Base-by-base conservation (phyloP, 2,329 filamentous ascomycete species). In the Elsinoe batatas region DNA sequence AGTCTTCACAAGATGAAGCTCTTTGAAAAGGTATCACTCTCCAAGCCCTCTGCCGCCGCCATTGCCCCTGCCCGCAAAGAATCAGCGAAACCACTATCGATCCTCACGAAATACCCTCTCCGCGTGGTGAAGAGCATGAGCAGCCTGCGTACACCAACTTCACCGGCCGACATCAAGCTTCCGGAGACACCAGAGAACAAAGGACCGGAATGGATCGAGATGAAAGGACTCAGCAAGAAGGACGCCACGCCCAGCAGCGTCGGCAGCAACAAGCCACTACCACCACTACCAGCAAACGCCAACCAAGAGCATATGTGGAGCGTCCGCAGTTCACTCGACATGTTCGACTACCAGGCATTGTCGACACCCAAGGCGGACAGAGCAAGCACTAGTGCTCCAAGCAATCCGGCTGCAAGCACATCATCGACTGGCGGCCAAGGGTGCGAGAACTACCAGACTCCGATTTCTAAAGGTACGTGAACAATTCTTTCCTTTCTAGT, bases 341-440 rank as follows among this genome's bases (percentile, higher is more conserved):
- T 51, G 47, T 51, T 51, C 47, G 26, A 51, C 33, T 51, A 51
- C 47, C 47, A 51, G 18, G 32, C 18, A 38, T 38, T 26, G n/a
- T 51, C 32, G 33, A 36, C 15, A 37, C 32, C 33, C 11, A 44
- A 44, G 40, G 40, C 20, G 17, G 18, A 22, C 10, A 2, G 18
- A 3, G 10, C n/a, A 6, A 33, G 22, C 22, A 22, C 22, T 22
- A 22, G 22, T 22, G 22, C 22, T 3, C 22, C 22, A 22, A 22
- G n/a, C 33, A 20, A 22, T n/a, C 17, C n/a, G 13, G 32, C 15
- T n/a, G 33, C 17, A 15, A 30, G 33, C 12, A 49, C 12, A 15
- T 18, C 26, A 17, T 2, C 3, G 17, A 22, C 20, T 30, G 40
- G 18, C 15, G 7, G 20, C 18, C 40, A 44, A 11, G 40, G 20